Conservation (phyloP, 129 eudicot species). For the Arctium minus region DNA sequence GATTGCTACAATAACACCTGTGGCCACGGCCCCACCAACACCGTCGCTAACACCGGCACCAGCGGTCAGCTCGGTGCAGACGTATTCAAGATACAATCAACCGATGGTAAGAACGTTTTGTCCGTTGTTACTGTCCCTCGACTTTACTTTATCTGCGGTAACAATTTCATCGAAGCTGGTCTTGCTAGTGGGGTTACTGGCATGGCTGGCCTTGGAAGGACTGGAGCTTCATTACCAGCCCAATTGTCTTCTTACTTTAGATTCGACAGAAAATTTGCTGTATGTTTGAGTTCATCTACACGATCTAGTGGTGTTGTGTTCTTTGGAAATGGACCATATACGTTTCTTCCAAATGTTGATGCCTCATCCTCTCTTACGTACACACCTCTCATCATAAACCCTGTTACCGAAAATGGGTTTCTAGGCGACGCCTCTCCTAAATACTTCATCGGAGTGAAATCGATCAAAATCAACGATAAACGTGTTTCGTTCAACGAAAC, state of each 20-base stretch:
- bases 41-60: background rate
- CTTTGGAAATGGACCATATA: conserved; percentile 36
- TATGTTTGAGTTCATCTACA: conserved; percentile 34
- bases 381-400: conserved; percentile 31
- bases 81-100: conserved; percentile 19
- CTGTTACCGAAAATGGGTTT: conserved; percentile 13
- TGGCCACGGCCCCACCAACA: conserved; percentile 18
- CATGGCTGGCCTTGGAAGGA: conserved; percentile 43
- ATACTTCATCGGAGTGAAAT: conserved; percentile 37
- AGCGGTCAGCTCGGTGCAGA: conserved; percentile 24
- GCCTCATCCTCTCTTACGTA: conserved; percentile 13
- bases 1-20: conserved; percentile 40
- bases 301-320: conserved; percentile 19
- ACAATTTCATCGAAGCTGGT: conserved; percentile 6
- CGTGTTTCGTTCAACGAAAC: conserved; percentile 23
- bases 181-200: conserved; percentile 40
- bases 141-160: conserved; percentile 18
- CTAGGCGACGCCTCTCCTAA: conserved; percentile 22
- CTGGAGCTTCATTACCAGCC: conserved; percentile 25
- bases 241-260: conserved; percentile 26
- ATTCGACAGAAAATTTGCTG: conserved; percentile 25
- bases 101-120: conserved; percentile 24
- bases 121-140: background rate
- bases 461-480: conserved; percentile 25
- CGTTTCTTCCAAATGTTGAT: conserved; percentile 8